Conservation (phyloP, 108 stramenopile genomes). For the Nitzschia sp. region DNA sequence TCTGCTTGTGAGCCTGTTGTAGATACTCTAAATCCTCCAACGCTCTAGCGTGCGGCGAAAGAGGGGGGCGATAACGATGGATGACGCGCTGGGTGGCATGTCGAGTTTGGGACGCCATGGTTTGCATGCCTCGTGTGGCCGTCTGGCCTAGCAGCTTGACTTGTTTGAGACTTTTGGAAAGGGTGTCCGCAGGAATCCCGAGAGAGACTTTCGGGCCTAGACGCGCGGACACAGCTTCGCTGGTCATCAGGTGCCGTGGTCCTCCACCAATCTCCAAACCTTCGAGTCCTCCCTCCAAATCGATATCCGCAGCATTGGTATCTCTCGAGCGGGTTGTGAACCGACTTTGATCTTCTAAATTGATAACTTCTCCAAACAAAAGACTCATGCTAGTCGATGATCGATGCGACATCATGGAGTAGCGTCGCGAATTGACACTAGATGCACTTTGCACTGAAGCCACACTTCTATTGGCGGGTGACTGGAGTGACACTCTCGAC, state of each 20-base stretch:
- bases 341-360: constrained; percentile 4
- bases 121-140: background rate
- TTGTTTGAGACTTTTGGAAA: background rate
- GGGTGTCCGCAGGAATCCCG: background rate
- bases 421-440: background rate
- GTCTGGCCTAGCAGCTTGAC: constrained; percentile 5
- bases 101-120: background rate
- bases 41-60: constrained; percentile 33
- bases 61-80: constrained; percentile 38
- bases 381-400: constrained; percentile 23
- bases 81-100: constrained; percentile 7
- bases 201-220: background rate
- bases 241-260: background rate
- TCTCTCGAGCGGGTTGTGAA: background rate
- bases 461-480: constrained; percentile 1
- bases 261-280: constrained; percentile 41
- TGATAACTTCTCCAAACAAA: constrained; percentile 35
- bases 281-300: constrained; percentile 15
- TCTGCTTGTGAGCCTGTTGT: constrained; percentile 40
- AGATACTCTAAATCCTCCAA: constrained; percentile 41
- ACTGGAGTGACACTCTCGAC: constrained; percentile 1
- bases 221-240: background rate
- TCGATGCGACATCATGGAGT: constrained; percentile 13
- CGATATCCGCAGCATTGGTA: background rate
- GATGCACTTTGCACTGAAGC: background rate